Percentiles rank a stretch among this genome's conserved stretches.
phyloP scores from a whole-genome alignment of 495 filamentous ascomycete species.

The Platismatia glauca region DNA sequence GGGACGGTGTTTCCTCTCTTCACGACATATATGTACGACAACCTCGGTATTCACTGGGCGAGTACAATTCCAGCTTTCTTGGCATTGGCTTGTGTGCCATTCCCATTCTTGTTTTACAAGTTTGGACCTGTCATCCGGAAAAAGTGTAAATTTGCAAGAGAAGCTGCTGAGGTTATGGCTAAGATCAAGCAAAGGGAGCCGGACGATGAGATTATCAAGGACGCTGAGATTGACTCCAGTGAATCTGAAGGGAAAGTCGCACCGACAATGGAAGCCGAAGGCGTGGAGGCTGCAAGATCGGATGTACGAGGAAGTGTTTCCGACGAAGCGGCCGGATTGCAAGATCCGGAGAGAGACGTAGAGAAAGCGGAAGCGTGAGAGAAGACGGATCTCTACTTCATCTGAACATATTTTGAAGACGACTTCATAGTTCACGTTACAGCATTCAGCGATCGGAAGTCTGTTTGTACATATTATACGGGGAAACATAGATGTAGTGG shows the following conservation, averaged over 20 bases:
- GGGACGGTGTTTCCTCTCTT: slow-evolving; percentile 83
- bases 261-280: slow-evolving; percentile 7
- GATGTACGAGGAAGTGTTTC: background rate
- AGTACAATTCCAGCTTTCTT: slow-evolving; percentile 70
- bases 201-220: background rate
- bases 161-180: slow-evolving; percentile 32
- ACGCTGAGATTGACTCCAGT: slow-evolving; percentile 18
- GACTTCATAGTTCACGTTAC: background rate
- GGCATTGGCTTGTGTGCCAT: slow-evolving; percentile 64
- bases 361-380: slow-evolving; percentile 10
- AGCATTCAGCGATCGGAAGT: background rate
- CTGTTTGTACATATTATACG: background rate
- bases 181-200: background rate
- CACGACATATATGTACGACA: slow-evolving; percentile 65
- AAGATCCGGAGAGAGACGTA: slow-evolving; percentile 6
- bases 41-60: slow-evolving; percentile 77
- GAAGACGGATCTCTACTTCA: background rate
- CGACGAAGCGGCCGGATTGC: slow-evolving; percentile 1
- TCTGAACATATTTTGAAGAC: background rate
- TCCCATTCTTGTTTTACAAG: slow-evolving; percentile 72
- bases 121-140: slow-evolving; percentile 59
- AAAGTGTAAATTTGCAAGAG: slow-evolving; percentile 66
- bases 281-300: slow-evolving; percentile 3
- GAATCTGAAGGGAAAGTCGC: background rate
- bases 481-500: background rate